Conservation (phyloP, 331 rosid genomes). For the Prunus yedoensis region DNA sequence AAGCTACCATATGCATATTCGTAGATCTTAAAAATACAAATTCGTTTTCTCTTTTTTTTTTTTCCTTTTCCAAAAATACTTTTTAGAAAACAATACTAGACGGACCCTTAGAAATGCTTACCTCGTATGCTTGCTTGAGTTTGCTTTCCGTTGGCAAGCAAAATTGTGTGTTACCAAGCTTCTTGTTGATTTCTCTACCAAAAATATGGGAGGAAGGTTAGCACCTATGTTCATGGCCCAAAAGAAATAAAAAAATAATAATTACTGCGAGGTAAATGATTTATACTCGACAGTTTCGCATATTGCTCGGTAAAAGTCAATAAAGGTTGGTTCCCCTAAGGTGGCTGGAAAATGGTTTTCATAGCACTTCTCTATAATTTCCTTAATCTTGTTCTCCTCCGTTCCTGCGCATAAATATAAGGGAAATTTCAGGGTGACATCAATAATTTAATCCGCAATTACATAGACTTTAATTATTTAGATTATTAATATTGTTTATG, state of each 20-base stretch:
- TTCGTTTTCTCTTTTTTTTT: too few relatives aligned
- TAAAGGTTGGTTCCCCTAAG: background rate
- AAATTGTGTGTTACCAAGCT: slow-evolving; percentile 48
- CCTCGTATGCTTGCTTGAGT: background rate
- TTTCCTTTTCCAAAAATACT: too few relatives aligned
- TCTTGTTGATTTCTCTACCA: slow-evolving; percentile 46
- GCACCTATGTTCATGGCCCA: background rate
- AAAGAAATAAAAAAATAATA: too few relatives aligned
- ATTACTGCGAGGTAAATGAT: background rate
- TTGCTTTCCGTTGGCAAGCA: background rate
- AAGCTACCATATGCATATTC: too few relatives aligned
- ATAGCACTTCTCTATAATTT: slow-evolving; percentile 32
- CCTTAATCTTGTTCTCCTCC: slow-evolving; percentile 38
- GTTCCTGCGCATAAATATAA: slow-evolving; percentile 29
- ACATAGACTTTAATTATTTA: background rate
- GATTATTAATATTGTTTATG: too few relatives aligned
- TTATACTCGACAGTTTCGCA: slow-evolving; percentile 56
- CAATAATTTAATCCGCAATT: too few relatives aligned
- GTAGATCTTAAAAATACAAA: too few relatives aligned
- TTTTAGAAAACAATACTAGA: too few relatives aligned
- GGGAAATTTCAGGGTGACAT: background rate
- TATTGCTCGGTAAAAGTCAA: slow-evolving; percentile 45
- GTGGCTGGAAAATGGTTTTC: background rate
- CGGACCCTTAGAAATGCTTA: slow-evolving; percentile 19
- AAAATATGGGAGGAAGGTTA: background rate